Base-by-base conservation (phyloP, 2,329 filamentous ascomycete species). In the Aspergillus sp. region DNA sequence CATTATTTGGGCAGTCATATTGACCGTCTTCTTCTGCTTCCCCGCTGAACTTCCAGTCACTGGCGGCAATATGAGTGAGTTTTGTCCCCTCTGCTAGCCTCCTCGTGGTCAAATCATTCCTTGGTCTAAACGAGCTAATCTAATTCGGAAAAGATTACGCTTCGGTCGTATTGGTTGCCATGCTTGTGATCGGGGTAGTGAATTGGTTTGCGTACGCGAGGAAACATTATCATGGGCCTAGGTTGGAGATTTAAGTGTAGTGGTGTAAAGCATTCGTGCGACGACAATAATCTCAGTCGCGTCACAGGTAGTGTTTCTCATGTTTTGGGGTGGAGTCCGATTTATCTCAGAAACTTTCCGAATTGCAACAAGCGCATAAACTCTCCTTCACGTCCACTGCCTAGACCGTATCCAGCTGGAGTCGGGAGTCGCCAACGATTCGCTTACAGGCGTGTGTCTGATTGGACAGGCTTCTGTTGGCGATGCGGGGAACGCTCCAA, bases 21-120 rank as follows among this genome's bases (percentile, higher is more conserved):
- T 65, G 27, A 62, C 60, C 9, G 53, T 66, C 7, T 66, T 67
- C 52, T 65, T 67, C 31, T 60, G 57, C 14, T 67, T 67, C 44
- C 65, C 65, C 24, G 49, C 57, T 1, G 37, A 33, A 3, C 50
- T 67, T 14, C 64, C 65, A 0, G 64, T 62, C 37, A 62, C 57
- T 6, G 62, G 61, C 15, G 57, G 64, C 8, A 64, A 66, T 58
- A 67, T 67, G 64, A 66, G 65, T 66, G 62, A 39, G 62, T 57
- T 27, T 8, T n/a, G 11, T 40, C 6, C n/a, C 43, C 9, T 51
- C 8, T 27, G 4, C 23, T 27, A 24, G 19, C 3, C 44, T n/a
- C n/a, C 35, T 7, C 7, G 15, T n/a, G 35, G 14, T 7, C 35
- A 37, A 37, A 7, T 5, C 6, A 37, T 37, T 37, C 5, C 14